A percentile compares a stretch with the other conserved stretches of the same genome.
Evolutionary conservation across 2,329 filamentous ascomycete genomes (phyloP).

Genomic region (Fonsecaea erecta): DNA sequence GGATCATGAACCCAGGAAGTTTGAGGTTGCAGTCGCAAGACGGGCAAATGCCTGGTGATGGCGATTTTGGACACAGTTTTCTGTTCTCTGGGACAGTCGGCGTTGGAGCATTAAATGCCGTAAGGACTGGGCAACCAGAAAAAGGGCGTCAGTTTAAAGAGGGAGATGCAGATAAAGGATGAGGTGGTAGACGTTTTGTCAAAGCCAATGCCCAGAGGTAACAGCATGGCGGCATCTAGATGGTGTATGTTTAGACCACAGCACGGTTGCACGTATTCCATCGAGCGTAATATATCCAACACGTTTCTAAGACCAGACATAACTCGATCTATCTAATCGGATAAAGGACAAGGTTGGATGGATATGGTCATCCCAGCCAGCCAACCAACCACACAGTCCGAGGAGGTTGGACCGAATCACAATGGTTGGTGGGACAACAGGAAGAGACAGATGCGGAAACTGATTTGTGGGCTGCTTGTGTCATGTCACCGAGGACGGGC

Average conservation of each 20-base stretch:
- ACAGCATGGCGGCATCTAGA: not conserved
- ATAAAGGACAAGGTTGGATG: too few relatives aligned
- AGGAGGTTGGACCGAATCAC: too few relatives aligned
- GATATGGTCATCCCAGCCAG: too few relatives aligned
- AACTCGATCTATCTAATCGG: too few relatives aligned
- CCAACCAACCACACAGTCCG: too few relatives aligned
- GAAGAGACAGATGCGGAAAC: too few relatives aligned
- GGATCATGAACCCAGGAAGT: not conserved
- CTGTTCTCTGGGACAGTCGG: not conserved
- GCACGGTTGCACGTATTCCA: not conserved
- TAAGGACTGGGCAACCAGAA: slow-evolving; percentile 1
- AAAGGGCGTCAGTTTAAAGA: not conserved
- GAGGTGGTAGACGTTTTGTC: not conserved
- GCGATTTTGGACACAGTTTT: not conserved
- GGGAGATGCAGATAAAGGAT: not conserved
- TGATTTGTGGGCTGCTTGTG: too few relatives aligned
- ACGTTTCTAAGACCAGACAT: too few relatives aligned
- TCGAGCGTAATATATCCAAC: not conserved
- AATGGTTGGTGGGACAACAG: too few relatives aligned
- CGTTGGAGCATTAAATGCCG: not conserved
- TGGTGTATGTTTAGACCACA: not conserved
- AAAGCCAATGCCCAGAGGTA: not conserved
- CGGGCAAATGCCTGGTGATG: not conserved
- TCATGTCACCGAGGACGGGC: too few relatives aligned
- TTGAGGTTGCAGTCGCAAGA: not conserved